These are phyloP conservation scores for Hansenula lynferdii DNA, from an alignment of 1,139 yeast species.

Conservation along the genomic window DNA sequence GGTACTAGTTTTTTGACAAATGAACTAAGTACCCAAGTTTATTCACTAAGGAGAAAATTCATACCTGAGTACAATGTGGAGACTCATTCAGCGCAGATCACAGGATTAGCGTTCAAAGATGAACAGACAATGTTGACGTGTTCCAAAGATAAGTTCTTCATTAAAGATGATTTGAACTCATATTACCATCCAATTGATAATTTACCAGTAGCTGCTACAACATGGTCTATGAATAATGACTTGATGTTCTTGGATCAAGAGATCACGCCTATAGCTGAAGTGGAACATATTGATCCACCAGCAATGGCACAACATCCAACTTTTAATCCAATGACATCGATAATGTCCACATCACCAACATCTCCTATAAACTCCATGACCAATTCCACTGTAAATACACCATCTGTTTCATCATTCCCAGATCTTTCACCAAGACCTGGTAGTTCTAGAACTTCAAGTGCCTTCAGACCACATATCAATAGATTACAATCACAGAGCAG, in stretches of 20 bases:
- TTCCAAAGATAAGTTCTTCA: slow-evolving; percentile 48
- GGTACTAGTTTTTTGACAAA: slow-evolving; percentile 78
- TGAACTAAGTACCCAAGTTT: slow-evolving; percentile 69
- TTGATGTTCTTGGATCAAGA: slow-evolving; percentile 52
- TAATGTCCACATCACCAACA: slow-evolving; percentile 10
- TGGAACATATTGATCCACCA: slow-evolving; percentile 1
- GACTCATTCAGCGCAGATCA: slow-evolving; percentile 42
- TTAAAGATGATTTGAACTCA: slow-evolving; percentile 49
- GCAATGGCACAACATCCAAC: slow-evolving; percentile 5
- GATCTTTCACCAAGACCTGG: slow-evolving; percentile 20
- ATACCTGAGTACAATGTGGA: slow-evolving; percentile 69
- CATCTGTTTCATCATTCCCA: slow-evolving; percentile 2
- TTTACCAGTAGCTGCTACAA: slow-evolving; percentile 44
- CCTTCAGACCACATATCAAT: slow-evolving; percentile 14
- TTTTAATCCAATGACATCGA: background rate
- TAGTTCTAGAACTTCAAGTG: slow-evolving; percentile 18
- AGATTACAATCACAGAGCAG: slow-evolving; percentile 14
- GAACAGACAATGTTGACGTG: slow-evolving; percentile 47
- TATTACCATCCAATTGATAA: slow-evolving; percentile 50
- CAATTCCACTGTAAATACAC: slow-evolving; percentile 1
- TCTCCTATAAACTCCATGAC: slow-evolving; percentile 2
- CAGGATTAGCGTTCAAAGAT: slow-evolving; percentile 46
- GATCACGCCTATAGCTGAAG: slow-evolving; percentile 16
- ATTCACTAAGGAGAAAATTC: slow-evolving; percentile 67
- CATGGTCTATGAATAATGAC: slow-evolving; percentile 54